Base-by-base conservation (phyloP, 176 grass and related monocot genomes). In the Raddia distichophylla region DNA sequence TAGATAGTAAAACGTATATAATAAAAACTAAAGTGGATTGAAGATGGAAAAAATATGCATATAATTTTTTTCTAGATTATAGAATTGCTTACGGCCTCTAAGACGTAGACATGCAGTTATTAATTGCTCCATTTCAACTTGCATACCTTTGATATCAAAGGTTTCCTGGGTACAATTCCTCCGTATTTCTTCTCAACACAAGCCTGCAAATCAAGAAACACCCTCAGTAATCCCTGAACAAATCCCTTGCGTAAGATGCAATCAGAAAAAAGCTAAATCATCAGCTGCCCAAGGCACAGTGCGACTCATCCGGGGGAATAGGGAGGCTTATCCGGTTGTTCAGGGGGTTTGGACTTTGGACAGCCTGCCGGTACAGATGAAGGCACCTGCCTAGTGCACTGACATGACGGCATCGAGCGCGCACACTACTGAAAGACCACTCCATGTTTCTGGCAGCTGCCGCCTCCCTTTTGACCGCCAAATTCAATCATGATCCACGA, bases 131-230 rank as follows among this genome's bases (percentile, higher is more conserved):
- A 8, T 27, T 15, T 2, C 16, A n/a, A 43, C 20, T 1, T 37
- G 16, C 35, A 43, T 67, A 93, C 95, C 88, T 95, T 98, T 14
- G 95, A 91, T 81, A 98, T 98, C 84, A 98, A 88, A 34, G 95
- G 95, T 72, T 98, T 98, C 68, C 95, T 98, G 3, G 93, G 82
- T 44, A 76, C 88, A 73, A 98, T 93, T 20, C 93, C 90, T 66
- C 90, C 93, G 72, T 93, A 98, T 82, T 95, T 98, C 74, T 93
- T 93, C 86, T 91, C 86, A 0, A 61, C 22, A 50, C 54, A 77
- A 3, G 60, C 84, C 95, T 98, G 76, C 75, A 48, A 46, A 79
- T 50, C 52, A 58, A 58, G 8, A 53, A 10, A 51, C 8, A 17
- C 17, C 7, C 62, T 80, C 53, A 69, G n/a, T 64, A 56, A 59